Conservation (phyloP, 1,284 basidiomycete species). For the Rhodotorula sp. region DNA sequence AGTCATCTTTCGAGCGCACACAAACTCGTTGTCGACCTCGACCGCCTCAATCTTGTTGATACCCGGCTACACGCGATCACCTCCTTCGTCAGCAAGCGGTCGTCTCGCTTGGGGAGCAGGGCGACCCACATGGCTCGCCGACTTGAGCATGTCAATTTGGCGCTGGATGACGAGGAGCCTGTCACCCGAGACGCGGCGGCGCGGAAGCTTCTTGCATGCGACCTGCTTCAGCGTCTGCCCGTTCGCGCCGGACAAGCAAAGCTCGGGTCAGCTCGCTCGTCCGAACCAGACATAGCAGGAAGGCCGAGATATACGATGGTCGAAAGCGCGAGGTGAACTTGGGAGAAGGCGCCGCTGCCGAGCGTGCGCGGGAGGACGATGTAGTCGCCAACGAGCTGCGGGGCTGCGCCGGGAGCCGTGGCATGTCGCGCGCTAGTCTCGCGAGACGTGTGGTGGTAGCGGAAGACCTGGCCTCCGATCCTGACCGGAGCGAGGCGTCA, state of each 20-base stretch:
- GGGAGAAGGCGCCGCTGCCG: conserved; percentile 61
- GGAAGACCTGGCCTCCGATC: conserved; percentile 48
- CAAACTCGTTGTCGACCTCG: conserved; percentile 59
- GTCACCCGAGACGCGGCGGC: conserved; percentile 54
- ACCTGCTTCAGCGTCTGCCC: conserved; percentile 64
- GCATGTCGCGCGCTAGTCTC: background rate
- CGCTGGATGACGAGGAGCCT: conserved; percentile 64
- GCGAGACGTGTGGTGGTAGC: conserved; percentile 42
- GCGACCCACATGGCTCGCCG: conserved; percentile 63
- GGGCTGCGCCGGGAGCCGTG: background rate
- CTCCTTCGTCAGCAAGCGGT: background rate
- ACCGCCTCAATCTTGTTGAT: conserved; percentile 74
- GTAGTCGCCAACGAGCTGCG: conserved; percentile 51
- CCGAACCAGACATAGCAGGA: too few species aligned
- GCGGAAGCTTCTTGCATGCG: conserved; percentile 75
- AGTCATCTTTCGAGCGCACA: background rate
- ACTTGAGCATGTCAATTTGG: conserved; percentile 69
- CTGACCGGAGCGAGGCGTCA: background rate
- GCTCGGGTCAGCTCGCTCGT: conserved; percentile 54
- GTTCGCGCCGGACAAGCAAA: conserved; percentile 52
- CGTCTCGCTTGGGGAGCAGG: too few species aligned
- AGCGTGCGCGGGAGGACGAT: conserved; percentile 14
- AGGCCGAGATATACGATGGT: conserved; percentile 3
- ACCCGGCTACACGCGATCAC: conserved; percentile 62
- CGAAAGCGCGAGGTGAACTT: conserved; percentile 20